Percentiles rank a stretch among this genome's conserved stretches.
These are phyloP conservation scores for Monilinia aucupariae DNA, from an alignment of 2,329 filamentous ascomycete species.

Conservation along the genomic window DNA sequence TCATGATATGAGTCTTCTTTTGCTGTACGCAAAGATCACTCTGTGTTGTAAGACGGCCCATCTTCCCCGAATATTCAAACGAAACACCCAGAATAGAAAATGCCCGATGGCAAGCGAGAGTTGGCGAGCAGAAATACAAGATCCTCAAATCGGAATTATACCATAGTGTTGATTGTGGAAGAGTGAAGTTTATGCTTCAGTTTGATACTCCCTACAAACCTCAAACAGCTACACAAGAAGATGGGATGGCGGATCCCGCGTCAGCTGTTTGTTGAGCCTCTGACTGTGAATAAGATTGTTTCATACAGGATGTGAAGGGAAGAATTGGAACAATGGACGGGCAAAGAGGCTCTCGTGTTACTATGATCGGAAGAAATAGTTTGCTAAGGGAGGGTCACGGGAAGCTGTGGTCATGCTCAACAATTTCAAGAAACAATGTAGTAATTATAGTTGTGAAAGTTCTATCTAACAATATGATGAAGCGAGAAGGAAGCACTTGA, in stretches of 20 bases:
- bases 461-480: conserved; percentile 9
- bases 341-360: conserved; percentile 11
- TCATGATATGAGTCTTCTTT: conserved; percentile 13
- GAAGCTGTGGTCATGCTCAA: neutral
- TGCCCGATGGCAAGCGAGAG: conserved; percentile 11
- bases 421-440: neutral
- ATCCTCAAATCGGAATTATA: neutral
- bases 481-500: neutral
- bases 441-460: neutral
- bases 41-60: conserved; percentile 14
- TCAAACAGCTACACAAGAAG: conserved; percentile 13
- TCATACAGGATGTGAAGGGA: conserved; percentile 3
- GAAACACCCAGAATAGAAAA: conserved; percentile 2
- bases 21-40: conserved; percentile 14
- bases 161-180: neutral
- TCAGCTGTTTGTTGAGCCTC: conserved; percentile 9
- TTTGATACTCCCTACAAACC: conserved; percentile 8
- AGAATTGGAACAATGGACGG: neutral
- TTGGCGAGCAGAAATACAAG: neutral
- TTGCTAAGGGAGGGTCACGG: conserved; percentile 14
- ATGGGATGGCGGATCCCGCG: neutral
- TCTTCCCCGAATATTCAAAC: conserved; percentile 11
- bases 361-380: conserved; percentile 15
- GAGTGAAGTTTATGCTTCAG: conserved; percentile 1
- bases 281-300: conserved; percentile 12